Evolutionary conservation across 2,329 filamentous ascomycete species (phyloP).

Genomic region (Colletotrichum shisoi): DNA sequence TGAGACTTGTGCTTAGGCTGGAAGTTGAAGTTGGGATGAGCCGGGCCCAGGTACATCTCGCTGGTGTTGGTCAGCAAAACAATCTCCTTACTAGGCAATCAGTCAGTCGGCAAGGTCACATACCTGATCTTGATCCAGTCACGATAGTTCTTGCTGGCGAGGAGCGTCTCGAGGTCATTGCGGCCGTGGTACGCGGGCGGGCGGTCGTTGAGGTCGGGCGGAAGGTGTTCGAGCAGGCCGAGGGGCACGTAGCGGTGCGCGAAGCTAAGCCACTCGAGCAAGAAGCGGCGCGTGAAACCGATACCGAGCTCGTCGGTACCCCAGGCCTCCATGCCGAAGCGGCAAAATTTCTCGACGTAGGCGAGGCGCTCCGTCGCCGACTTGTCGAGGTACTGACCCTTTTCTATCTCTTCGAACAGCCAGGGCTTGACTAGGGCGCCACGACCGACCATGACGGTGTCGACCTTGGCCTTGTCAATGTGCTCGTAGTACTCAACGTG

Average conservation of each 20-base stretch:
- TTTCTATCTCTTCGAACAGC: conserved; percentile 96
- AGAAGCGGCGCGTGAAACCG: conserved; percentile 87
- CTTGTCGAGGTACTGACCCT: conserved; percentile 94
- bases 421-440: conserved; percentile 97
- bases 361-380: conserved; percentile 83
- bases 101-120: conserved; percentile 47
- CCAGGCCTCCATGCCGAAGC: conserved; percentile 93
- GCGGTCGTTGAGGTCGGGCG: conserved; percentile 86
- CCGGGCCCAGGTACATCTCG: conserved; percentile 96
- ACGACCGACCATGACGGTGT: conserved; percentile 96
- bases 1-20: conserved; percentile 98
- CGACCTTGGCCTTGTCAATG: conserved; percentile 78
- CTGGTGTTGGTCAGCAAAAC: conserved; percentile 55
- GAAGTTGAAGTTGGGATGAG: conserved; percentile 90
- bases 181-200: conserved; percentile 84
- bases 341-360: conserved; percentile 88
- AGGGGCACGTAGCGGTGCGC: conserved; percentile 89
- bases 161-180: conserved; percentile 90
- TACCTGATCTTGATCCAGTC: conserved; percentile 99
- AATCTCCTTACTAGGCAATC: not conserved
- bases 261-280: conserved; percentile 96
- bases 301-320: conserved; percentile 94
- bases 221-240: conserved; percentile 85
- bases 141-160: conserved; percentile 89
- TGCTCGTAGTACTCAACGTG: conserved; percentile 86